Evolutionary conservation across 371 early-diverging fungal species (phyloP), one percentile per base, ranked within the genome.

Genomic region (Apophysomyces variabilis): DNA sequence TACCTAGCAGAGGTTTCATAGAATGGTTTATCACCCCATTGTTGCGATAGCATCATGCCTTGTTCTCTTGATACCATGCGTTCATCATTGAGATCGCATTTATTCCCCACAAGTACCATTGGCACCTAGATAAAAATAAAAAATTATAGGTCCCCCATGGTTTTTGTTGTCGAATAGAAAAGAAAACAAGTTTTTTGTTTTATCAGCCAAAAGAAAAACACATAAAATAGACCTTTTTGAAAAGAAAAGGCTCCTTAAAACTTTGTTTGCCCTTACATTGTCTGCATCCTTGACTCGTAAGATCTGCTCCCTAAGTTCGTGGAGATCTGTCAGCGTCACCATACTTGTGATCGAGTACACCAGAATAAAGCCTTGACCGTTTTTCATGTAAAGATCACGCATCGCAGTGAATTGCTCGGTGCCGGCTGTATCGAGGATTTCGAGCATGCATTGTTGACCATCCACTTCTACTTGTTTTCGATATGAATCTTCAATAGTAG

Each of bases 331-430:
- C 71, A 93, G 88, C n/a, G 94, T 92, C 36, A 91, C 88, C 71
- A 83, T 82, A 50, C 91, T 91, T 44, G 93, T 93, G 68, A 95
- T 93, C 45, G 91, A 90, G 79, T 90, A 95, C n/a, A 92, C 93
- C 41, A 95, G 77, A 38, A 94, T 83, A 68, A 95, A 95, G 4
- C 95, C 96, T 66, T 94, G 92, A 1, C 96, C 96, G 68, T 91
- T 93, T 67, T 93, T 93, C 93, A 95, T 93, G 72, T 94, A 94
- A 9, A 94, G 79, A 75, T 95, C 96, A 46, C 94, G 89, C 93
- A 94, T 93, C 3, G 95, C 95, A 39, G 95, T 93, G 66, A 94
- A 94, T 79, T 94, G 95, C 74, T 95, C 95, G 66, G 87, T 89
- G 37, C 91, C 91, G 45, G 95, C 95, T 37, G 95, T 95, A 78